Evolutionary conservation across 176 grass and related monocot species (phyloP).

Genomic region (Cenchrus purpureus): DNA sequence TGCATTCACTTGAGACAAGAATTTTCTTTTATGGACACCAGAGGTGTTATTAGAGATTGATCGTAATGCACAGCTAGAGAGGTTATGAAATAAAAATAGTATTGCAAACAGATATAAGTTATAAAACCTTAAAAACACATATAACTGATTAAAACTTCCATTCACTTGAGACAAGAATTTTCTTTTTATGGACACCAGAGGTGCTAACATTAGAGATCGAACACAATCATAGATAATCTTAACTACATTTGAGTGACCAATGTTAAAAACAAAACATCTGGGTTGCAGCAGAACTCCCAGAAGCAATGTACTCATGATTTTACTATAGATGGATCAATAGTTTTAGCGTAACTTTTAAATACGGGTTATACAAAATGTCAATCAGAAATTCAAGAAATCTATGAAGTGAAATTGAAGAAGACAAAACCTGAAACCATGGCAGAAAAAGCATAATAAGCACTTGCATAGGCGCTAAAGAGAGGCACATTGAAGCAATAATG

Average conservation of each 20-base stretch:
- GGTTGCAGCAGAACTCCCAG: not conserved
- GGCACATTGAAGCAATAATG: not conserved
- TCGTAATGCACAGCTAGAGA: slow-evolving; percentile 8
- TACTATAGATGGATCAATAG: not conserved
- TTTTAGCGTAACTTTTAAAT: not conserved
- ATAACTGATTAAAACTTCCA: not conserved
- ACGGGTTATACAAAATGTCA: not conserved
- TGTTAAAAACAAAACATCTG: not conserved
- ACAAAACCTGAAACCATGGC: not conserved
- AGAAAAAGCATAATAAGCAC: not conserved
- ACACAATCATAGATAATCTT: slow-evolving; percentile 2
- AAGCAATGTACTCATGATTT: not conserved
- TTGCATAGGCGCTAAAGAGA: not conserved
- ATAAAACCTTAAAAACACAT: not conserved
- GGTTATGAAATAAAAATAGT: not conserved
- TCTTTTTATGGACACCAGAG: not conserved
- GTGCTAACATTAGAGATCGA: not conserved
- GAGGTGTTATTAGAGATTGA: not conserved
- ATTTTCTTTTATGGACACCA: not conserved
- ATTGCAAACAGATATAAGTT: slow-evolving; percentile 1
- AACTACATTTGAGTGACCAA: not conserved
- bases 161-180: not conserved
- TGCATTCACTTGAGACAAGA: not conserved
- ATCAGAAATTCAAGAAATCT: not conserved
- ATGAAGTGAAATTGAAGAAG: not conserved